A percentile compares a stretch with the other conserved stretches of the same genome.
Evolutionary conservation across 2,329 filamentous ascomycete genomes (phyloP).

Genomic region (Alternaria hordeiaustralica): DNA sequence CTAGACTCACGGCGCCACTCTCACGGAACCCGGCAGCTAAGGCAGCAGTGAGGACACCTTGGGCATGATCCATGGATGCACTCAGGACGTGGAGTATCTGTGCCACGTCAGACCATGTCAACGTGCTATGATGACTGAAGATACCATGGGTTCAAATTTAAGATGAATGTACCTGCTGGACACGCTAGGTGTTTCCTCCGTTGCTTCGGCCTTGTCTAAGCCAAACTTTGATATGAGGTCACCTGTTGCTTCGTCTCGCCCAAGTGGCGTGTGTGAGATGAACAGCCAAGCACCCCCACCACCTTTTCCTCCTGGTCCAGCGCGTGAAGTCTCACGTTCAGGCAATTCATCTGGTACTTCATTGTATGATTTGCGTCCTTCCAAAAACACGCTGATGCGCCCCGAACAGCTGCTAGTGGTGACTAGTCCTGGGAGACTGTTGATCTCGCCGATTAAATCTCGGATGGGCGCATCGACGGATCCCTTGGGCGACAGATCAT

Average conservation of each 20-base stretch:
- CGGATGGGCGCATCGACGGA: slow-evolving; percentile 81
- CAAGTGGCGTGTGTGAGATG: slow-evolving; percentile 80
- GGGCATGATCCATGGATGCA: slow-evolving; percentile 75
- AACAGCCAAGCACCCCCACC: slow-evolving; percentile 80
- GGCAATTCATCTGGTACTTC: slow-evolving; percentile 6
- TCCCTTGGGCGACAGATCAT: slow-evolving; percentile 87
- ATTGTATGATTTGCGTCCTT: slow-evolving; percentile 66
- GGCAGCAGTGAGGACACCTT: slow-evolving; percentile 76
- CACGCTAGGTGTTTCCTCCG: slow-evolving; percentile 7
- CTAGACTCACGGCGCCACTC: slow-evolving; percentile 78
- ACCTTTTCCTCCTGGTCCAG: slow-evolving; percentile 81
- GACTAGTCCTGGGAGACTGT: slow-evolving; percentile 74
- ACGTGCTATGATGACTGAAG: slow-evolving; percentile 32
- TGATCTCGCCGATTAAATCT: slow-evolving; percentile 79
- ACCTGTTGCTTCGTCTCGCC: slow-evolving; percentile 15
- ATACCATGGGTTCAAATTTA: slow-evolving; percentile 94
- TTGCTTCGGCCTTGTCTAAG: slow-evolving; percentile 36
- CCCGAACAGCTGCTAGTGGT: slow-evolving; percentile 95
- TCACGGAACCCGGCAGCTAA: slow-evolving; percentile 87
- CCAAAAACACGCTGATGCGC: slow-evolving; percentile 84
- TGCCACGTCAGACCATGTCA: slow-evolving; percentile 25
- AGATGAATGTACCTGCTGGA: slow-evolving; percentile 70
- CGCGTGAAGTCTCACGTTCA: slow-evolving; percentile 48
- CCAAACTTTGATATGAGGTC: slow-evolving; percentile 46
- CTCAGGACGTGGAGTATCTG: slow-evolving; percentile 90